phyloP scores from a whole-genome alignment of 495 filamentous ascomycete genomes.

The Talaromyces stipitatus region DNA sequence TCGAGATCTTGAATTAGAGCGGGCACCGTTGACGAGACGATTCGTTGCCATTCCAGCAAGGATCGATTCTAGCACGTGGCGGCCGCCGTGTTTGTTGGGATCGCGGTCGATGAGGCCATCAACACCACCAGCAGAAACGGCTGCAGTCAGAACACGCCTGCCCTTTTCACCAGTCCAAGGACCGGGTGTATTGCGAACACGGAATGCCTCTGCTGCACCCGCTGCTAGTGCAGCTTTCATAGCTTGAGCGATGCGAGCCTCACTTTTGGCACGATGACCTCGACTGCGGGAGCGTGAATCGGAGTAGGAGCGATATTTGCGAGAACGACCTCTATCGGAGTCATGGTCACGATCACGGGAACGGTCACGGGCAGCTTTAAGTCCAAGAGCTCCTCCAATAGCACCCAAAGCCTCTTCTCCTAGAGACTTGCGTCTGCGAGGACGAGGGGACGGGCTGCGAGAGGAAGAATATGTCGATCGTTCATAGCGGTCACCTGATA shows the following conservation, averaged over 20 bases:
- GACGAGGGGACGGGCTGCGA: slow-evolving; percentile 32
- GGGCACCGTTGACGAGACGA: slow-evolving; percentile 67
- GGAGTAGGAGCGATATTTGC: slow-evolving; percentile 44
- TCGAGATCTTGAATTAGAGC: slow-evolving; percentile 44
- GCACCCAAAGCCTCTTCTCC: slow-evolving; percentile 60
- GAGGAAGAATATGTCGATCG: slow-evolving; percentile 30
- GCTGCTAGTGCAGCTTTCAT: slow-evolving; percentile 79
- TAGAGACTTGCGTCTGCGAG: slow-evolving; percentile 58
- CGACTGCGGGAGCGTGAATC: slow-evolving; percentile 44
- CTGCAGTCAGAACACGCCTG: slow-evolving; percentile 79
- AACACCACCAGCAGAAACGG: slow-evolving; percentile 74
- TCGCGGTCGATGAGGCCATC: slow-evolving; percentile 68
- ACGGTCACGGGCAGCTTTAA: slow-evolving; percentile 48
- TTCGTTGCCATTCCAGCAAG: slow-evolving; percentile 81
- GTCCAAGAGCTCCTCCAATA: slow-evolving; percentile 56
- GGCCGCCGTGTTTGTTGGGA: slow-evolving; percentile 64
- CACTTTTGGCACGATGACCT: slow-evolving; percentile 32
- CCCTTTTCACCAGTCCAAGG: slow-evolving; percentile 80
- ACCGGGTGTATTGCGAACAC: slow-evolving; percentile 75
- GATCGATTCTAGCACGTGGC: slow-evolving; percentile 63
- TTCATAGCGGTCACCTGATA: slow-evolving; percentile 29
- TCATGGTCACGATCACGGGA: slow-evolving; percentile 15
- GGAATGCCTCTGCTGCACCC: slow-evolving; percentile 82
- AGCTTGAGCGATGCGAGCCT: slow-evolving; percentile 71
- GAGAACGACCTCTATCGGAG: slow-evolving; percentile 35